Percentiles rank a stretch among this genome's conserved stretches.
Evolutionary conservation across 2,329 filamentous ascomycete genomes (phyloP).

Genomic region (Ophiostoma sp.): DNA sequence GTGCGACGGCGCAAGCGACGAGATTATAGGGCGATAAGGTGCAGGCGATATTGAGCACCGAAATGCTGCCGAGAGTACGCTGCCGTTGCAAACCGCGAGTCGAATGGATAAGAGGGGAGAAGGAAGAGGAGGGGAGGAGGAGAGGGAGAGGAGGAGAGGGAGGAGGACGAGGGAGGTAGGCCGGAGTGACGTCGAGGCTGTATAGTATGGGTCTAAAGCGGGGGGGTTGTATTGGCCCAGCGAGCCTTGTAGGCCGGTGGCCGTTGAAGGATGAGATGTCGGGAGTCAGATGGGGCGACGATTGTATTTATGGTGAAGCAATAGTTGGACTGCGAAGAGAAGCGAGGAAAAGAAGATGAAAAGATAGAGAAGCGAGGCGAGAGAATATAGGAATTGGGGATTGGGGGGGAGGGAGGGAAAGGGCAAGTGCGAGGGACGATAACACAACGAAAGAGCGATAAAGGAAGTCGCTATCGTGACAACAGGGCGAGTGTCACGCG

Average conservation of each 20-base stretch:
- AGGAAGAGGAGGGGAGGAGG: background rate
- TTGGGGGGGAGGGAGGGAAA: background rate
- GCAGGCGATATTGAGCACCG: background rate
- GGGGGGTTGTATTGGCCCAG: slow-evolving; percentile 1
- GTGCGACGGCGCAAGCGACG: background rate
- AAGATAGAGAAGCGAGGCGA: background rate
- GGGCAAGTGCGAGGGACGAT: background rate
- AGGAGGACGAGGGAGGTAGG: background rate
- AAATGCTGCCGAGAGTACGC: background rate
- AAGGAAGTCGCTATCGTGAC: slow-evolving; percentile 12
- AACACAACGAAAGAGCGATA: background rate
- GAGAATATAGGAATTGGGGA: background rate
- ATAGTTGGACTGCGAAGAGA: background rate
- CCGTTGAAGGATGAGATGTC: slow-evolving; percentile 1
- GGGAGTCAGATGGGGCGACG: background rate
- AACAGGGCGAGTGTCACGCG: background rate
- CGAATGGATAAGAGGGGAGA: background rate
- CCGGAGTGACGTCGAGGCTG: slow-evolving; percentile 7
- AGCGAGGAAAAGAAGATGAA: background rate
- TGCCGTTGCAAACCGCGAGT: background rate
- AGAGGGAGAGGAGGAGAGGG: background rate
- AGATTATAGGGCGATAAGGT: background rate
- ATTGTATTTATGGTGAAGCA: background rate
- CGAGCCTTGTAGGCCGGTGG: background rate
- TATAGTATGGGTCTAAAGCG: background rate